A percentile compares a stretch with the other conserved stretches of the same genome.
Evolutionary conservation across 1,284 basidiomycete genomes (phyloP).

Genomic region (Fomitiporia mediterranea): DNA sequence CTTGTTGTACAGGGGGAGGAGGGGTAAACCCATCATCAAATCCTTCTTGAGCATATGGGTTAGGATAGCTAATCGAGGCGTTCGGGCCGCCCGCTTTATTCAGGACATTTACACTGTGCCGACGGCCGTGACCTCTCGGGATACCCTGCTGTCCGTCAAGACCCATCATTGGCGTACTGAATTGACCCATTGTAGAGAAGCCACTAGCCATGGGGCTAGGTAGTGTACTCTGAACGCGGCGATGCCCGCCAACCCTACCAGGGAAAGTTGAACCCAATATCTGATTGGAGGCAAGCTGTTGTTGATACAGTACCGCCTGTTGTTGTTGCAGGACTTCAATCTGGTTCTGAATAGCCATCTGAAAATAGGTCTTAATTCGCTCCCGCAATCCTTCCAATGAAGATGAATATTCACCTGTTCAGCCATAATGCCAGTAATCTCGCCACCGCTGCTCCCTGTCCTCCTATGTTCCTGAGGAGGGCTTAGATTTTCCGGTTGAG

Average conservation of each 20-base stretch:
- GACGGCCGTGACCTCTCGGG: constrained; percentile 82
- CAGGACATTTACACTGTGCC: constrained; percentile 92
- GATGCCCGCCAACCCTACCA: constrained; percentile 59
- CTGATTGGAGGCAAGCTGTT: constrained; percentile 76
- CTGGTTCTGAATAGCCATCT: constrained; percentile 88
- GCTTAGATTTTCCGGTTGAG: constrained; percentile 30
- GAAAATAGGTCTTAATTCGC: constrained; percentile 20
- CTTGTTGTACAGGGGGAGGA: constrained; percentile 47
- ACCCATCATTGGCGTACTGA: constrained; percentile 53
- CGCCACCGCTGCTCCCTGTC: constrained; percentile 59
- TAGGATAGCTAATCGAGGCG: constrained; percentile 49
- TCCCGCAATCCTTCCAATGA: constrained; percentile 1
- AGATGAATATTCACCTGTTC: constrained; percentile 61
- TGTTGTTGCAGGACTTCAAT: constrained; percentile 90
- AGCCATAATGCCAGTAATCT: constrained; percentile 83
- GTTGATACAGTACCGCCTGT: constrained; percentile 82
- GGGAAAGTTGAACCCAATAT: constrained; percentile 60
- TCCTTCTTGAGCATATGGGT: constrained; percentile 50
- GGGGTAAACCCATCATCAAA: constrained; percentile 75
- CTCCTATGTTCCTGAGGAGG: constrained; percentile 39
- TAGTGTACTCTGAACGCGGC: constrained; percentile 86
- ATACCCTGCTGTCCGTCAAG: constrained; percentile 64
- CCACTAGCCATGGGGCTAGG: constrained; percentile 53
- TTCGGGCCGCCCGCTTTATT: constrained; percentile 59
- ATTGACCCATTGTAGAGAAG: constrained; percentile 65